Percentiles rank a stretch among this genome's conserved stretches.
phyloP scores from a whole-genome alignment of 1,284 basidiomycete species.

The Ganoderma boninense region DNA sequence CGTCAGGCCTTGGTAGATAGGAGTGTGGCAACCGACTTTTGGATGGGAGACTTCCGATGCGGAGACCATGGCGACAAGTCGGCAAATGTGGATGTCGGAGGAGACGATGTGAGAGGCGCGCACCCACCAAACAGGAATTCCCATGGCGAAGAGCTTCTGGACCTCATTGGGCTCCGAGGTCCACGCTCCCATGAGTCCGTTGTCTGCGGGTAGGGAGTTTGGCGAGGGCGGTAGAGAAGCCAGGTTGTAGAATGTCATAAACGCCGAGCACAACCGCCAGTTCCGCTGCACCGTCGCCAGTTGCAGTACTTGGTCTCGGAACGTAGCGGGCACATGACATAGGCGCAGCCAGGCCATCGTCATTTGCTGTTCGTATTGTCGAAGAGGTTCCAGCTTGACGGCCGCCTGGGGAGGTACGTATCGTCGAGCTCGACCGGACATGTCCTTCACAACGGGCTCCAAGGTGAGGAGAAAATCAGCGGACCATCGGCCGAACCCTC shows the following conservation, averaged over 20 bases:
- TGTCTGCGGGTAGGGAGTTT: neutral
- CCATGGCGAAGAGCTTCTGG: neutral
- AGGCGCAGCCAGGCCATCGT: neutral
- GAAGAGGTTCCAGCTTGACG: neutral
- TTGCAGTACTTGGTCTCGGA: neutral
- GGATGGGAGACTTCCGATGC: too few relatives aligned
- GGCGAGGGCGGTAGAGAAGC: too few relatives aligned
- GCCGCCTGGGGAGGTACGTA: neutral
- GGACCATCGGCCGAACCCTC: neutral
- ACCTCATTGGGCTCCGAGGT: neutral
- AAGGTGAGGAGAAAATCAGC: neutral
- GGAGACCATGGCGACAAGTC: too few relatives aligned
- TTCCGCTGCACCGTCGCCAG: neutral
- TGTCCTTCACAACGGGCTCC: neutral
- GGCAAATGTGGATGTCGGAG: neutral
- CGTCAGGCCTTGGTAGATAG: neutral
- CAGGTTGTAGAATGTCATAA: neutral
- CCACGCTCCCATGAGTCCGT: neutral
- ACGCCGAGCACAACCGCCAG: neutral
- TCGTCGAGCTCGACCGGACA: neutral
- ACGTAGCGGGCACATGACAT: neutral
- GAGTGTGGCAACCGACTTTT: too few relatives aligned
- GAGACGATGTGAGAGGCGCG: neutral
- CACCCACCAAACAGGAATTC: constrained; percentile 15
- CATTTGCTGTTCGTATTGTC: neutral